Evolutionary conservation across 208 protist genomes (phyloP).

Genomic region (Leishmania amazonensis): DNA sequence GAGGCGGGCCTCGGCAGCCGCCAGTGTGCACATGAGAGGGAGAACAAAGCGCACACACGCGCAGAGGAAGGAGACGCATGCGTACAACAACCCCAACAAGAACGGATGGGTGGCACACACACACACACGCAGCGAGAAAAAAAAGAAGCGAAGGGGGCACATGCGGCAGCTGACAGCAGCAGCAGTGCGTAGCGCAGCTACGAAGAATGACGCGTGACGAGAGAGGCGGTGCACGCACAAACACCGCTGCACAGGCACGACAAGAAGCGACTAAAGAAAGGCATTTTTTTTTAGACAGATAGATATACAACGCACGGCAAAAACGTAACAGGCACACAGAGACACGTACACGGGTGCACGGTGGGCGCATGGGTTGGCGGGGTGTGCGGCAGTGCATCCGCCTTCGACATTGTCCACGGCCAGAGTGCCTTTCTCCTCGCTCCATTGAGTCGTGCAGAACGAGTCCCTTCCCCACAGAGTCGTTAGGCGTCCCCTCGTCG

Average conservation of each 20-base stretch:
- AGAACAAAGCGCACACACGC: not conserved
- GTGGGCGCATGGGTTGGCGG: not conserved
- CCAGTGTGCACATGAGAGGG: not conserved
- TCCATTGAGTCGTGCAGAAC: not conserved
- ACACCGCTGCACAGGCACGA: no score
- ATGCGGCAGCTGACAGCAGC: no score
- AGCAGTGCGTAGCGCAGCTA: no score
- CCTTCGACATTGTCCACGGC: not conserved
- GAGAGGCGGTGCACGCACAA: no score
- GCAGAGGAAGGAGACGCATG: no score
- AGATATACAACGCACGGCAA: not conserved
- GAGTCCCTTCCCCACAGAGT: not conserved
- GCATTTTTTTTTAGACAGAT: no score
- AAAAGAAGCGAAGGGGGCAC: not conserved
- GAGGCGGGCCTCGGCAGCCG: not conserved
- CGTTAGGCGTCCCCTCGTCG: not conserved
- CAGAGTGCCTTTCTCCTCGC: not conserved
- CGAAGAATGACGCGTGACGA: no score
- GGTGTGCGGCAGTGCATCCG: not conserved
- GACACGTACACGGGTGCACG: no score
- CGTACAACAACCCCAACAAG: no score
- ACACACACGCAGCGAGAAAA: not conserved
- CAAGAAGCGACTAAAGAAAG: no score
- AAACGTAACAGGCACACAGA: not conserved
- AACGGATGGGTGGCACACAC: no score